These are phyloP conservation scores for Phytopythium ostracodes DNA, from an alignment of 352 stramenopile species.

Conservation along the genomic window DNA sequence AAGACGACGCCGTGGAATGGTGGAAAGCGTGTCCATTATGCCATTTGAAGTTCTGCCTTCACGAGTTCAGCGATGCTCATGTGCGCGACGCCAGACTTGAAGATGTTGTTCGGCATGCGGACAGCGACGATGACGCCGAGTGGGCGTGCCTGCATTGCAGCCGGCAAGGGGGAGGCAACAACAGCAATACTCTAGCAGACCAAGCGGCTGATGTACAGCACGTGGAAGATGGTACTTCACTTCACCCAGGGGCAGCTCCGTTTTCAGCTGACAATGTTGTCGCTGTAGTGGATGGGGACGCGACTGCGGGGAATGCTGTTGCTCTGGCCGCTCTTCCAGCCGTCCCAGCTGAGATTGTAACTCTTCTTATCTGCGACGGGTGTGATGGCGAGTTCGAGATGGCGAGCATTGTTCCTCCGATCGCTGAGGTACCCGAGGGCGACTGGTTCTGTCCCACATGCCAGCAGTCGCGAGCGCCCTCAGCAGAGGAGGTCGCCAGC, in stretches of 20 bases:
- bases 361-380: conserved; percentile 60
- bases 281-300: not conserved
- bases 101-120: conserved; percentile 26
- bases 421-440: conserved; percentile 35
- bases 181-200: not conserved
- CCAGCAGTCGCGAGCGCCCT: not conserved
- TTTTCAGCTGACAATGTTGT: not conserved
- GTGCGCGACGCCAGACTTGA: conserved; percentile 20
- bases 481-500: not conserved
- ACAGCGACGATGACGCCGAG: conserved; percentile 23
- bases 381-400: conserved; percentile 64
- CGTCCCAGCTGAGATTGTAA: conserved; percentile 17
- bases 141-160: conserved; percentile 36
- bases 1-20: conserved; percentile 22
- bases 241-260: not conserved
- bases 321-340: not conserved
- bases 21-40: conserved; percentile 27
- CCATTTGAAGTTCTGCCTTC: conserved; percentile 28
- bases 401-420: conserved; percentile 33
- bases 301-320: not conserved
- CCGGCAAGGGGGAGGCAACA: not conserved
- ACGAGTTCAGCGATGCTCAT: conserved; percentile 36
- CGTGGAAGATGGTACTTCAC: not conserved
- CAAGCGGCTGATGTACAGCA: not conserved
- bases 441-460: conserved; percentile 24